Conservation (phyloP, 2,329 filamentous ascomycete species). For the Pseudocercospora vitis region DNA sequence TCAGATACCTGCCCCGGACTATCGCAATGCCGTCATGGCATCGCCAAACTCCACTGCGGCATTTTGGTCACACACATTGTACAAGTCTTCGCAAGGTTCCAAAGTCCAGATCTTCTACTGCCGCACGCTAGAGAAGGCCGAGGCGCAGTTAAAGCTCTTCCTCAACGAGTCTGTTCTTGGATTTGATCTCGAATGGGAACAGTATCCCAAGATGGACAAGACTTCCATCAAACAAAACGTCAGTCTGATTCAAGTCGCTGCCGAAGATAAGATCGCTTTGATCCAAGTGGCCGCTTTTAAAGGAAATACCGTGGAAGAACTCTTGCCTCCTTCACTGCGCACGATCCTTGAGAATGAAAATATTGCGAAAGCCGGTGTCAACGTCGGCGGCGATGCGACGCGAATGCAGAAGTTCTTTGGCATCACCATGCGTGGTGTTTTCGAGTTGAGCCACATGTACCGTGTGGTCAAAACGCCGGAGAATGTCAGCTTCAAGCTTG, state of each 20-base stretch:
- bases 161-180: constrained; percentile 70
- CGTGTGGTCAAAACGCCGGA: constrained; percentile 66
- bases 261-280: constrained; percentile 71
- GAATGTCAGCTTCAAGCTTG: constrained; percentile 64
- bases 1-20: constrained; percentile 31
- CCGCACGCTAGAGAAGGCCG: constrained; percentile 64
- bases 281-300: constrained; percentile 71
- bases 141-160: constrained; percentile 67
- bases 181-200: constrained; percentile 85
- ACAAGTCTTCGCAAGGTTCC: constrained; percentile 69
- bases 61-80: constrained; percentile 67
- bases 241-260: constrained; percentile 80
- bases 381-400: constrained; percentile 65
- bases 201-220: constrained; percentile 43
- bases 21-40: constrained; percentile 31
- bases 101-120: constrained; percentile 74
- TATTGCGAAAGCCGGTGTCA: constrained; percentile 75
- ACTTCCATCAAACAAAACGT: constrained; percentile 55
- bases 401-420: constrained; percentile 66
- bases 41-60: constrained; percentile 33
- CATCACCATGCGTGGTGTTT: constrained; percentile 64
- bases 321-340: constrained; percentile 70
- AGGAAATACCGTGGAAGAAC: constrained; percentile 46
- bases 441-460: constrained; percentile 82
- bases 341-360: constrained; percentile 68